These are phyloP conservation scores for Passiflora organensis DNA, from an alignment of 345 rosid species.

Conservation along the genomic window DNA sequence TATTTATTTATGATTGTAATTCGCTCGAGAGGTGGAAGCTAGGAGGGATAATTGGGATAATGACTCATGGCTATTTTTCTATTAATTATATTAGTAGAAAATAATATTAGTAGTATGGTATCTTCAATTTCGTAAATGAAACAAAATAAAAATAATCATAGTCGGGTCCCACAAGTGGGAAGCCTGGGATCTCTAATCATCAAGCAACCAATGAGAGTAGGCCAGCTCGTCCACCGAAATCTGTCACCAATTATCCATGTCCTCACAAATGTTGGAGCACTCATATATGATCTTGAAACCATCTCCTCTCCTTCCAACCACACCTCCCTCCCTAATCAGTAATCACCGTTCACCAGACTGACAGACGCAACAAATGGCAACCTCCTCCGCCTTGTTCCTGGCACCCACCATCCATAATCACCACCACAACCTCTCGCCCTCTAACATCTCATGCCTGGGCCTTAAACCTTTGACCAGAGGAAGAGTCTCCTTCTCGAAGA, in stretches of 20 bases:
- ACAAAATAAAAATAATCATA: no score
- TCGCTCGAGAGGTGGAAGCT: no score
- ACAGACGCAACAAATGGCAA: no score
- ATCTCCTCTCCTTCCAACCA: not conserved
- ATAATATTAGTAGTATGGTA: no score
- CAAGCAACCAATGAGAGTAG: constrained; percentile 32
- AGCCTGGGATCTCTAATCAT: constrained; percentile 24
- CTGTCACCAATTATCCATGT: constrained; percentile 20
- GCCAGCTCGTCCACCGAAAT: constrained; percentile 38
- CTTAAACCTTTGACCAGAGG: constrained; percentile 24
- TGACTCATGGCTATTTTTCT: no score
- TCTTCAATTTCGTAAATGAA: no score
- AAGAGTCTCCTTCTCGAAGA: constrained; percentile 15
- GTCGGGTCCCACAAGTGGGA: no score
- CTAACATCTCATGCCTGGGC: constrained; percentile 46
- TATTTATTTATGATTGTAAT: no score
- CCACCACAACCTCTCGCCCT: constrained; percentile 23
- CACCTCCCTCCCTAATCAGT: not conserved
- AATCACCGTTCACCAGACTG: constrained; percentile 18
- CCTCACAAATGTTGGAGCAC: constrained; percentile 19
- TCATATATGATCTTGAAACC: not conserved
- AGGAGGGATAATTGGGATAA: no score
- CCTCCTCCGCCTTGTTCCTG: constrained; percentile 33
- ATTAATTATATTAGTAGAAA: no score
- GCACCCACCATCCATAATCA: constrained; percentile 33